These are phyloP conservation scores for Mycotypha africana DNA, from an alignment of 371 early-diverging fungal genomes.

Conservation along the genomic window DNA sequence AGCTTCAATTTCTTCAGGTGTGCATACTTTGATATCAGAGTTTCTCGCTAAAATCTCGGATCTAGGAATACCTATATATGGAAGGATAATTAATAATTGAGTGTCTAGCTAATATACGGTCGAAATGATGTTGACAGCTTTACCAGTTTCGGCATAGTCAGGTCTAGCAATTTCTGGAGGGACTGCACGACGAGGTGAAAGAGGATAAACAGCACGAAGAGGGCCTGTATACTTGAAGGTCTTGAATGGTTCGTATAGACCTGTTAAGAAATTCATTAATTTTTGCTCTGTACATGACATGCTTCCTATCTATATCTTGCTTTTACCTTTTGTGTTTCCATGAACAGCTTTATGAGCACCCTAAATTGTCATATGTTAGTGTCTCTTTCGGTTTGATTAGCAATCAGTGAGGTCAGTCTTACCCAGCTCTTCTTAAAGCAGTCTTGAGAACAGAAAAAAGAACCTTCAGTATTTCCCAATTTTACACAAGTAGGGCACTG, in stretches of 20 bases:
- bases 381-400: too few species aligned
- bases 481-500: slow-evolving; percentile 91
- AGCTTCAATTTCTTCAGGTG: slow-evolving; percentile 68
- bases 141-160: slow-evolving; percentile 78
- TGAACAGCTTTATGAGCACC: slow-evolving; percentile 57
- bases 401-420: slow-evolving; percentile 15
- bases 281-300: background rate
- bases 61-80: slow-evolving; percentile 67
- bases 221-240: slow-evolving; percentile 76
- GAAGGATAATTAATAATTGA: too few species aligned
- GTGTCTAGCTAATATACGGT: too few species aligned
- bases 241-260: slow-evolving; percentile 45
- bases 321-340: slow-evolving; percentile 39
- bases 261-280: too few species aligned
- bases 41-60: slow-evolving; percentile 64
- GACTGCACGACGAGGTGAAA: slow-evolving; percentile 75
- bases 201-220: slow-evolving; percentile 82
- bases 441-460: slow-evolving; percentile 85
- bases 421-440: slow-evolving; percentile 88
- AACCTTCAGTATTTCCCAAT: slow-evolving; percentile 61
- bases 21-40: slow-evolving; percentile 63
- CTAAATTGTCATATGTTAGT: too few species aligned
- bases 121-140: slow-evolving; percentile 46
- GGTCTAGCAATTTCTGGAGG: slow-evolving; percentile 75
- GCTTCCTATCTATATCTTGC: slow-evolving; percentile 6